Conservation (phyloP, 768 basidiomycete species). For the Symmetrospora coprosmae region DNA sequence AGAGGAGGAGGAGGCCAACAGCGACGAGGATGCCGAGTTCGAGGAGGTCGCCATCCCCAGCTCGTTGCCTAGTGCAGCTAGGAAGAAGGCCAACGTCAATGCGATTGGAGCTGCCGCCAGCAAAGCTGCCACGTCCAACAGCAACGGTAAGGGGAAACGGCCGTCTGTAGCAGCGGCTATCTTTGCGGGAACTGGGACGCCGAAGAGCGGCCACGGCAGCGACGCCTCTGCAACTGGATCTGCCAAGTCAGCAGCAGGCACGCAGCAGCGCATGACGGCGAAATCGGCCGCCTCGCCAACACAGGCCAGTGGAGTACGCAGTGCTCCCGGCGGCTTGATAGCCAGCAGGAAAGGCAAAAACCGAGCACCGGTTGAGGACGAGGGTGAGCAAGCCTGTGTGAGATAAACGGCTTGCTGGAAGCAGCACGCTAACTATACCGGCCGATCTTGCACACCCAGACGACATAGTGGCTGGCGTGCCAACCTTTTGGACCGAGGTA, state of each 20-base stretch:
- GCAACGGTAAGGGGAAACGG: slow-evolving; percentile 38
- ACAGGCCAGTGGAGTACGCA: too few relatives aligned
- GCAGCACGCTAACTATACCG: too few relatives aligned
- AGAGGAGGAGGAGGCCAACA: slow-evolving; percentile 30
- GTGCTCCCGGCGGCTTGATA: too few relatives aligned
- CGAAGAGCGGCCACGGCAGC: too few relatives aligned
- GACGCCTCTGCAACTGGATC: too few relatives aligned
- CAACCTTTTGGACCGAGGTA: slow-evolving; percentile 93
- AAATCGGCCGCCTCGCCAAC: too few relatives aligned
- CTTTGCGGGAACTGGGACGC: too few relatives aligned
- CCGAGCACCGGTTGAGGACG: background rate
- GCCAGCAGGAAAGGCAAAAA: background rate
- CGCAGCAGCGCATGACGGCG: too few relatives aligned
- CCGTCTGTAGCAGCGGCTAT: too few relatives aligned
- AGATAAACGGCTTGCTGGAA: too few relatives aligned
- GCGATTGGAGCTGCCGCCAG: slow-evolving; percentile 21
- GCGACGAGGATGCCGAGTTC: slow-evolving; percentile 28
- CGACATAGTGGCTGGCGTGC: slow-evolving; percentile 42
- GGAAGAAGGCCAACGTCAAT: slow-evolving; percentile 23
- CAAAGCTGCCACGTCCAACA: slow-evolving; percentile 32
- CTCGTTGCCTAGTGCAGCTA: slow-evolving; percentile 19
- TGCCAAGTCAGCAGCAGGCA: too few relatives aligned
- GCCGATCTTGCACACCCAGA: background rate
- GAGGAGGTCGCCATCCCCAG: slow-evolving; percentile 26
- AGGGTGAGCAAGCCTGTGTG: background rate